Base-by-base conservation (phyloP, 441 rosid genomes). In the Brassica hybrid region DNA sequence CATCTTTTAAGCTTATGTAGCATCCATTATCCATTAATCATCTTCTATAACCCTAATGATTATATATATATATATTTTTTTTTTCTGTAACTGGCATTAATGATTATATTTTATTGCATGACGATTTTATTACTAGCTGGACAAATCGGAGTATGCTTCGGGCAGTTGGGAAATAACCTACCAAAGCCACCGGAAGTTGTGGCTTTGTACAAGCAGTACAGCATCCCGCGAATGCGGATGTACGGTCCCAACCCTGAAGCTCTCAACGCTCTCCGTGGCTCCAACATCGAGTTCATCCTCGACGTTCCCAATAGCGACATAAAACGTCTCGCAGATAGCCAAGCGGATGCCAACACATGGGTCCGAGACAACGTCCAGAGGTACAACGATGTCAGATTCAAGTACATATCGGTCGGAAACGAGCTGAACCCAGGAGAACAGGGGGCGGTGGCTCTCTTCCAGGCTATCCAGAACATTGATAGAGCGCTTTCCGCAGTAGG, bases 61-160 rank as follows among this genome's bases (percentile, higher is more conserved):
- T 18, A 18, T 18, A 18, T 18, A 18, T 18, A 18, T 18, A 18
- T 18, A 18, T 18, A 18, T 18, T 0, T 18, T 21, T 21, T 21
- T 21, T 21, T 21, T 21, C 2, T 21, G 23, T 21, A 21, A 21
- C 23, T 21, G 23, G 23, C 23, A 21, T 21, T 21, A 21, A 21
- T 21, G 23, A 48, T 30, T 30, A 27, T 27, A 36, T 8, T 36
- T 8, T 36, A 41, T 21, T 12, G 16, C 1, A 41, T 16, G 17
- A 36, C 41, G 12, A 43, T 45, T 32, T 30, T 18, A 32, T 9
- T 63, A 63, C 66, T 56, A 86, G 91, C 58, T 79, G 91, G 90
- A 36, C 88, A 90, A 73, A 71, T 85, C 11, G 92, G 97, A 34
- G 90, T 91, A 23, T 88, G 93, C 77, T 86, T 86, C 34, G 94